phyloP scores from a whole-genome alignment of 305 asterid genomes.

The Solanum aculeatissimum region DNA sequence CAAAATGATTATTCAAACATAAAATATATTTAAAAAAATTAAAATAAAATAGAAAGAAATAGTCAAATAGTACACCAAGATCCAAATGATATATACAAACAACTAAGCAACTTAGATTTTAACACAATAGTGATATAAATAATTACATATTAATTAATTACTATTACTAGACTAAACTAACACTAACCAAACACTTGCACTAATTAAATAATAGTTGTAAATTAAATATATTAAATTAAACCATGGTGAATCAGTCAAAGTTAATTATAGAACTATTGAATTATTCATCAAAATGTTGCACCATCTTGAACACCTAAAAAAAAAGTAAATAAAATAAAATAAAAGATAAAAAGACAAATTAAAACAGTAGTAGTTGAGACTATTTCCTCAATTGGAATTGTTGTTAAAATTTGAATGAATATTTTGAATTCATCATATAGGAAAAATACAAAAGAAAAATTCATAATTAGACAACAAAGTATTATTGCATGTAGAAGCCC shows the following conservation, averaged over 20 bases:
- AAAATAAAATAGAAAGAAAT: not conserved
- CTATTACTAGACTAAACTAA: not conserved
- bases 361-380: not conserved
- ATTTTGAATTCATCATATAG: not conserved
- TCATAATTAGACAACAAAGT: not conserved
- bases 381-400: not conserved
- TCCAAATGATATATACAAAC: not conserved
- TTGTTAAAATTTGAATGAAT: not conserved
- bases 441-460: not conserved
- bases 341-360: not conserved
- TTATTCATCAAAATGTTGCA: not conserved
- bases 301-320: not conserved
- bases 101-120: no score
- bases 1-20: not conserved
- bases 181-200: not conserved
- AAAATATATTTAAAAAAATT: not conserved
- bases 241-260: not conserved
- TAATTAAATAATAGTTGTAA: not conserved
- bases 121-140: no score
- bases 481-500: not conserved
- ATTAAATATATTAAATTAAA: not conserved
- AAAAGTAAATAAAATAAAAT: not conserved
- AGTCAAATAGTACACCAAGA: not conserved
- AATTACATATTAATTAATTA: no score
- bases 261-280: not conserved